A percentile compares a stretch with the other conserved stretches of the same genome.
Evolutionary conservation across 2,329 filamentous ascomycete species (phyloP).

Genomic region (Diaporthe citrichinensis): DNA sequence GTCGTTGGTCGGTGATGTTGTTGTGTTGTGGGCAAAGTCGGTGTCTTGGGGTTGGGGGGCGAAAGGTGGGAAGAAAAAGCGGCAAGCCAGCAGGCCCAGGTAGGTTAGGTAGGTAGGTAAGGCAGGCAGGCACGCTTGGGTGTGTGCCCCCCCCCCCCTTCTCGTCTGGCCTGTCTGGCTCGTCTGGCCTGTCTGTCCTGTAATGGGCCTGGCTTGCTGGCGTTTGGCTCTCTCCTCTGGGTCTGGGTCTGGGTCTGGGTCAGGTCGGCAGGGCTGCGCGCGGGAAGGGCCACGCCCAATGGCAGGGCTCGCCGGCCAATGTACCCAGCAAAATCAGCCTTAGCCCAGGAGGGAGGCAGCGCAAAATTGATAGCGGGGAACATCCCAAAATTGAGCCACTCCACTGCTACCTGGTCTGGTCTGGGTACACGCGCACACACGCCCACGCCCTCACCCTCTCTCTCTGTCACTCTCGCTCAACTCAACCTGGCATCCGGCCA

Average conservation of each 20-base stretch:
- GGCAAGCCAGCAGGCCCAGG: conserved; percentile 32
- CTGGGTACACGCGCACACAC: conserved; percentile 10
- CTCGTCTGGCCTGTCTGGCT: conserved; percentile 11
- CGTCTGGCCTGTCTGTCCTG: conserved; percentile 27
- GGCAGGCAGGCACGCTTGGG: conserved; percentile 30
- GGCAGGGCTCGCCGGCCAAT: conserved; percentile 28
- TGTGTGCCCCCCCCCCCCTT: neutral
- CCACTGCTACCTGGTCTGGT: conserved; percentile 31
- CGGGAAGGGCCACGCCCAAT: conserved; percentile 23
- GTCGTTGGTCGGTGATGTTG: conserved; percentile 41
- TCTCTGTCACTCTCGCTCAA: neutral
- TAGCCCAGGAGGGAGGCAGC: conserved; percentile 24
- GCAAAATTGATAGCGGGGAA: conserved; percentile 39
- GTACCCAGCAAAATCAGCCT: conserved; percentile 34
- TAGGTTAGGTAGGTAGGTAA: conserved; percentile 20
- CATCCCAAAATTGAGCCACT: conserved; percentile 37
- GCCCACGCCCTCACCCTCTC: neutral
- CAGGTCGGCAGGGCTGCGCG: conserved; percentile 28
- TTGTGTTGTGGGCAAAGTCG: conserved; percentile 39
- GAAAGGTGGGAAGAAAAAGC: conserved; percentile 39
- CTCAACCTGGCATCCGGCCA: neutral
- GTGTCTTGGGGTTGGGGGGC: conserved; percentile 32
- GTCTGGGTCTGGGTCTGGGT: conserved; percentile 6
- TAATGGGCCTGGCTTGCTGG: conserved; percentile 1
- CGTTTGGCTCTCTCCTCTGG: neutral